Evolutionary conservation across 129 eudicot genomes (phyloP), one percentile per base, ranked within the genome.

Genomic region (Centrapalus pauciflorus): DNA sequence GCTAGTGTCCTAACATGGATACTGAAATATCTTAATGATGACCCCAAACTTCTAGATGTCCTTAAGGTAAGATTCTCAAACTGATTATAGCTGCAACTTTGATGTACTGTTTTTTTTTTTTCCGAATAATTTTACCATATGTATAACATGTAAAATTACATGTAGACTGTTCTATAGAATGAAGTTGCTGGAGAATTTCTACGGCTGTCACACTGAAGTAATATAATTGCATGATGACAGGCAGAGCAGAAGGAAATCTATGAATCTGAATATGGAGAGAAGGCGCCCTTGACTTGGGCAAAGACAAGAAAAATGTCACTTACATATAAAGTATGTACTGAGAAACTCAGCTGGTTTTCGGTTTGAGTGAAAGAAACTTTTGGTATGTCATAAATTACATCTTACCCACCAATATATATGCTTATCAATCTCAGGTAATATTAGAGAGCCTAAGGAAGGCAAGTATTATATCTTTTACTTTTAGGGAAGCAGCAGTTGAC

Each of bases 1-100:
- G 88, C 88, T 32, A 83, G 84, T 71, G 82, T 70, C 59, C 52
- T 83, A 73, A 83, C 88, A 19, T 83, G 88, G 88, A 79, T 83
- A 64, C 74, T 83, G 4, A 76, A 83, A 77, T 83, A 83, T 68
- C 65, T 83, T 65, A 57, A 72, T 41, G 88, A 83, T 52, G 35
- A 83, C 61, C 79, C 79, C 0, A 79, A 76, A 51, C 82, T 83
- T 76, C 77, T 79, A 20, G 82, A 83, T 54, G 19, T 41, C 2
- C 82, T 83, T 30, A 75, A 79, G 82, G 88, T 83, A 33, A 46
- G 46, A 51, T 29, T 68, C 38, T n/a, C n/a, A n/a, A n/a, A n/a
- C n/a, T n/a, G n/a, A n/a, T n/a, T n/a, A n/a, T n/a, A n/a, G n/a
- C n/a, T n/a, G n/a, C n/a, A n/a, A n/a, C n/a, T n/a, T n/a, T n/a